These are phyloP conservation scores for Crotalaria pallida DNA, from an alignment of 306 rosid species.

Conservation along the genomic window DNA sequence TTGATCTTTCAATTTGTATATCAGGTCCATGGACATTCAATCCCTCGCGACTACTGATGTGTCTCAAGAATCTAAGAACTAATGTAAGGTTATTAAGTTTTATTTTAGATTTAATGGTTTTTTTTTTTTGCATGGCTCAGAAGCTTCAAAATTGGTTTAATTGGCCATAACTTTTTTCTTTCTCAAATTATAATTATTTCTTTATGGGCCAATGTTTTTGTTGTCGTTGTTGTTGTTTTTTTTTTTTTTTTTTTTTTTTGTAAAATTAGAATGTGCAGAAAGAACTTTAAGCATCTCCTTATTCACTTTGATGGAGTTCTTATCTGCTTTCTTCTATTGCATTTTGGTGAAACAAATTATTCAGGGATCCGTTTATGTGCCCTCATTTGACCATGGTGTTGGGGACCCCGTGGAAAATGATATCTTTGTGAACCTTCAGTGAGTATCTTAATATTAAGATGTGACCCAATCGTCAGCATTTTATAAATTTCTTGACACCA, in stretches of 20 bases:
- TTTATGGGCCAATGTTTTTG: neutral
- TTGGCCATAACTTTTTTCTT: neutral
- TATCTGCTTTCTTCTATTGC: conserved; percentile 17
- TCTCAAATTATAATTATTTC: conserved; percentile 15
- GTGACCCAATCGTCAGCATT: neutral
- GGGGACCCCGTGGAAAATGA: conserved; percentile 92
- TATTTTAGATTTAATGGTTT: conserved; percentile 2
- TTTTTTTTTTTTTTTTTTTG: too few relatives aligned
- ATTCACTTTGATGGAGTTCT: conserved; percentile 18
- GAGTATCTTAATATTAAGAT: conserved; percentile 38
- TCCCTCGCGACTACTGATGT: conserved; percentile 51
- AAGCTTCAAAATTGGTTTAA: conserved; percentile 15
- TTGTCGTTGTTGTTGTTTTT: too few relatives aligned
- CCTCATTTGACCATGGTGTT: conserved; percentile 85
- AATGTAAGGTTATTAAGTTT: conserved; percentile 42
- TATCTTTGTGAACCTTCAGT: conserved; percentile 69
- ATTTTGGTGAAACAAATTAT: conserved; percentile 36
- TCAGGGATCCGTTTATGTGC: conserved; percentile 89
- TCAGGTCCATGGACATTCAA: conserved; percentile 99
- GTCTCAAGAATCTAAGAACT: conserved; percentile 66
- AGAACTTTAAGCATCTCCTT: neutral
- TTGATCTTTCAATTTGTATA: conserved; percentile 43
- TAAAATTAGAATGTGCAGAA: conserved; percentile 10
- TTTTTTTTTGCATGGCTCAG: neutral
- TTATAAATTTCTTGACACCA: neutral